These are phyloP conservation scores for Colletotrichum cordylinicola DNA, from an alignment of 2,329 filamentous ascomycete genomes.

Conservation along the genomic window DNA sequence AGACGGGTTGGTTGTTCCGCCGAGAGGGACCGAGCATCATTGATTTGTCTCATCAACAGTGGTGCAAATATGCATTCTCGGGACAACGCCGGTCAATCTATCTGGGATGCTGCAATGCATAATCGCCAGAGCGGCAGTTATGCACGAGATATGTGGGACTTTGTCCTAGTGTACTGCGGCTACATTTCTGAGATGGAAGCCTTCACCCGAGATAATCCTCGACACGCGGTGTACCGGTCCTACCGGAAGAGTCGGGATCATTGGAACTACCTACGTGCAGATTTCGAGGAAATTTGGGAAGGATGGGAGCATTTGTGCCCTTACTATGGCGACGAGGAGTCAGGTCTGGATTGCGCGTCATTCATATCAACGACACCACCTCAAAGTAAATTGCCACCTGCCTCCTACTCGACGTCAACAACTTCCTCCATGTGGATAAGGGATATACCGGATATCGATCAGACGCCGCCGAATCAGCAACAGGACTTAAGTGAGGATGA, in stretches of 20 bases:
- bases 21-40: not conserved
- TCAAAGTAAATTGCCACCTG: not conserved
- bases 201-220: not conserved
- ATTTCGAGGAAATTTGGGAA: not conserved
- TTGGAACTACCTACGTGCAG: not conserved
- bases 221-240: not conserved
- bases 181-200: not conserved
- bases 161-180: not conserved
- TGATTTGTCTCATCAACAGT: not conserved
- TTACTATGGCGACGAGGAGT: not conserved
- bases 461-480: not conserved
- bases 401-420: not conserved
- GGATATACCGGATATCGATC: not conserved
- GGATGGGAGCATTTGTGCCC: not conserved
- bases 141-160: not conserved
- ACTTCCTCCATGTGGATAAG: not conserved
- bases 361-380: not conserved
- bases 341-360: not conserved
- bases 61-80: not conserved
- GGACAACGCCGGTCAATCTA: not conserved
- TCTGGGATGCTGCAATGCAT: not conserved
- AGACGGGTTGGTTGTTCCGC: accelerated
- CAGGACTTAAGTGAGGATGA: not conserved
- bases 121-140: not conserved
- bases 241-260: not conserved